phyloP scores from a whole-genome alignment of 192 early-diverging fungal genomes.

The Pilaira anomala region DNA sequence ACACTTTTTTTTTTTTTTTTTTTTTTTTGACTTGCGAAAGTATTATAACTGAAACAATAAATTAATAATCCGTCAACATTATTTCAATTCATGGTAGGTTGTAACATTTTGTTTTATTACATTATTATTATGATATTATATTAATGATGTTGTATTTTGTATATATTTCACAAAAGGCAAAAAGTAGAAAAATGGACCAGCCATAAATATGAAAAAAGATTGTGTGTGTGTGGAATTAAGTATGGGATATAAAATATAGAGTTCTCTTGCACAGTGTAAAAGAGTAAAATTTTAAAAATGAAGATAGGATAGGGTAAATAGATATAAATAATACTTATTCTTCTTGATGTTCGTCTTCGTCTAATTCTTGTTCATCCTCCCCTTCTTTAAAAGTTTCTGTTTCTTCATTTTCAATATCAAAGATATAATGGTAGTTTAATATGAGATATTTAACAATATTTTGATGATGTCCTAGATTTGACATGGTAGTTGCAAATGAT shows the following conservation, averaged over 20 bases:
- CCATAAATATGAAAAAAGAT: not conserved
- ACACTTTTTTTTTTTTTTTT: too few relatives aligned
- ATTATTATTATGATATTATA: not conserved
- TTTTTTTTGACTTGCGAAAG: too few relatives aligned
- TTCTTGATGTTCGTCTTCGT: conserved; percentile 8
- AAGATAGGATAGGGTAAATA: not conserved
- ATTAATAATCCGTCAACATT: too few relatives aligned
- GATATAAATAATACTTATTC: not conserved
- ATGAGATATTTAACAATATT: conserved; percentile 72
- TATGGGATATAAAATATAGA: too few relatives aligned
- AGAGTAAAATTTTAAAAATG: too few relatives aligned
- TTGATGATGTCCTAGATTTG: conserved; percentile 70
- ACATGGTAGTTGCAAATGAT: conserved; percentile 63
- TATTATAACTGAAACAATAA: too few relatives aligned
- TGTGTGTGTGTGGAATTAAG: too few relatives aligned
- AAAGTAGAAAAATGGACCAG: not conserved
- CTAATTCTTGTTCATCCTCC: not conserved
- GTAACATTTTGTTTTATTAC: not conserved
- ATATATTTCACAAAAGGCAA: not conserved
- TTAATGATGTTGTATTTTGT: not conserved
- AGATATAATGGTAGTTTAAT: conserved; percentile 74
- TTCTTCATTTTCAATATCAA: conserved; percentile 65
- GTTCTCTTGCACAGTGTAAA: too few relatives aligned
- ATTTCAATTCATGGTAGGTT: too few relatives aligned
- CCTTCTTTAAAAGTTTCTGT: conserved; percentile 4